Conservation (phyloP, 495 filamentous ascomycete genomes). For the Penicillium parvum region DNA sequence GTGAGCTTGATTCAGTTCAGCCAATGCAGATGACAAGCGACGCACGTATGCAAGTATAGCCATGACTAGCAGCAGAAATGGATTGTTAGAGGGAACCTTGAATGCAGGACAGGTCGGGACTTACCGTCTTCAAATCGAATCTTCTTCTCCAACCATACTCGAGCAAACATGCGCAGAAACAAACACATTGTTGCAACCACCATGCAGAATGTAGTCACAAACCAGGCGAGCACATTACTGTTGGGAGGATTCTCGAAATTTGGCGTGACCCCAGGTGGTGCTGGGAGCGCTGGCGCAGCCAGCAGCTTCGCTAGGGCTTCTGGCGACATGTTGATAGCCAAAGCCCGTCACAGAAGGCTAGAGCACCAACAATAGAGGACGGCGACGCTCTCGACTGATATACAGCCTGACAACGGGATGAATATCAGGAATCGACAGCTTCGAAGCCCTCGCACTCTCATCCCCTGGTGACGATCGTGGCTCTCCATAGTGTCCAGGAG, state of each 20-base stretch:
- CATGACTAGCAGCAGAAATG: background rate
- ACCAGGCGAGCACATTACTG: conserved; percentile 21
- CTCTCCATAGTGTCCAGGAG: background rate
- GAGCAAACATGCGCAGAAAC: conserved; percentile 9
- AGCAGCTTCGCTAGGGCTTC: conserved; percentile 9
- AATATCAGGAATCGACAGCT: background rate
- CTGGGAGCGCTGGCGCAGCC: conserved; percentile 13
- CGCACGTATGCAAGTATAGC: background rate
- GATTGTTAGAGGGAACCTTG: too few relatives aligned
- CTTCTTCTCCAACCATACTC: conserved; percentile 13
- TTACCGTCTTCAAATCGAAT: conserved; percentile 17
- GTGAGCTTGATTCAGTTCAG: too few relatives aligned
- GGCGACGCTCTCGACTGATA: background rate
- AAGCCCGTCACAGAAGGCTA: background rate
- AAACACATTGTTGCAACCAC: conserved; percentile 17
- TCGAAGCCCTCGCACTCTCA: too few relatives aligned
- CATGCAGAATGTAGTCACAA: conserved; percentile 17
- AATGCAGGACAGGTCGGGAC: conserved; percentile 4
- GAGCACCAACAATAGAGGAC: background rate
- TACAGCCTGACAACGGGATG: background rate
- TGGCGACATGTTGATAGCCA: conserved; percentile 4
- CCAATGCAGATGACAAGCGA: background rate
- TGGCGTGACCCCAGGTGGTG: conserved; percentile 16
- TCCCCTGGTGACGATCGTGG: background rate
- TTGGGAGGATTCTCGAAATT: conserved; percentile 32